A percentile compares a stretch with the other conserved stretches of the same genome.
Evolutionary conservation across 176 grass and related monocot genomes (phyloP).

Genomic region (Pharus latifolius): DNA sequence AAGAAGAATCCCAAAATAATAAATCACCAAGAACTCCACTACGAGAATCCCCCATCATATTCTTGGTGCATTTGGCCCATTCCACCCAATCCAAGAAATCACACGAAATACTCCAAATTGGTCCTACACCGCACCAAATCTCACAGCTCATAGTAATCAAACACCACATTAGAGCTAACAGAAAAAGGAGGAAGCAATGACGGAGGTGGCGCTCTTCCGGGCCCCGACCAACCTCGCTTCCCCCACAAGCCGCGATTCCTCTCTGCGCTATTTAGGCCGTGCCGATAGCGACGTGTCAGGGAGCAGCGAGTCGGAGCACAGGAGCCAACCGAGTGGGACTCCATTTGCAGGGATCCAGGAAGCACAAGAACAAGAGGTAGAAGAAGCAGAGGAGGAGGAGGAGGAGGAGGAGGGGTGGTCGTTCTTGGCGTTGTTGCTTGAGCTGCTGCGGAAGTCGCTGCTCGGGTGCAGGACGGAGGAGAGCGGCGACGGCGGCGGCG

Average conservation of each 20-base stretch:
- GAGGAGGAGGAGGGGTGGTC: conserved; percentile 49
- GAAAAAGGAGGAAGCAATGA: conserved; percentile 32
- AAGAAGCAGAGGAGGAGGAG: conserved; percentile 8
- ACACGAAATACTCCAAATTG: conserved; percentile 7
- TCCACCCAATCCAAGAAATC: conserved; percentile 15
- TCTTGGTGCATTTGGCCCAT: conserved; percentile 14
- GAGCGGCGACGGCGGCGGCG: neutral
- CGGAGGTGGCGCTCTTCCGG: conserved; percentile 46
- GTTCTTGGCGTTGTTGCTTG: conserved; percentile 70
- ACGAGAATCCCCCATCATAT: conserved; percentile 15
- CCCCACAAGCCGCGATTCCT: conserved; percentile 25
- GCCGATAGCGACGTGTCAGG: conserved; percentile 30
- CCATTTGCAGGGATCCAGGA: conserved; percentile 16
- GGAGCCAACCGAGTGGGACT: no score
- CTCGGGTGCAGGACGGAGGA: conserved; percentile 49
- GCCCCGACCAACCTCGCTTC: conserved; percentile 46
- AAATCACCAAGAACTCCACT: conserved; percentile 37
- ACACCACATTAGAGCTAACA: conserved; percentile 28
- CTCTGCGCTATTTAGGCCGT: conserved; percentile 31
- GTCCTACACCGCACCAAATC: conserved; percentile 27
- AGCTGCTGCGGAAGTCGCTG: conserved; percentile 68
- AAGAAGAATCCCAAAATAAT: conserved; percentile 9
- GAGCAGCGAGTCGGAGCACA: neutral
- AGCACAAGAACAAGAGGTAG: neutral
- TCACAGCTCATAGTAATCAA: conserved; percentile 2